phyloP scores from a whole-genome alignment of 2,329 filamentous ascomycete species.

The Diplodia intermedia region DNA sequence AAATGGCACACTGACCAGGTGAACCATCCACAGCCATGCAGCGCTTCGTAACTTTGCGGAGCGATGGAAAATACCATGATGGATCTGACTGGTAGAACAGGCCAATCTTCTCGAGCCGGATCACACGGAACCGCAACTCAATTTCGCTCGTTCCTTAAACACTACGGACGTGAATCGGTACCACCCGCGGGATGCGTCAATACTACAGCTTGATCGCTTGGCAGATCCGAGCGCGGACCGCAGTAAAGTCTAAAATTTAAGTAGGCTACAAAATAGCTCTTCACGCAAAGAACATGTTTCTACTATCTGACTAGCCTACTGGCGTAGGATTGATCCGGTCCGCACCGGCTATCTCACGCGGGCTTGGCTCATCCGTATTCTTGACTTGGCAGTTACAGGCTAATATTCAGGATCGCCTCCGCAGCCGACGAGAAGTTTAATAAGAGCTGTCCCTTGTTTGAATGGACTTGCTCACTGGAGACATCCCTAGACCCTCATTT shows the following conservation, averaged over 20 bases:
- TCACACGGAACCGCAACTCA: not conserved
- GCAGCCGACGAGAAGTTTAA: conserved; percentile 3
- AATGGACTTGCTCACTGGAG: not conserved
- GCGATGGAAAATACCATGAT: not conserved
- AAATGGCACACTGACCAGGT: not conserved
- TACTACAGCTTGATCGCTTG: not conserved
- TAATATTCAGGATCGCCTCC: conserved; percentile 23
- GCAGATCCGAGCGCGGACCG: conserved; percentile 1
- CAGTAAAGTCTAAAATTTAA: not conserved
- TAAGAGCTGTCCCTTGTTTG: not conserved
- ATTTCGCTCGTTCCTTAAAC: not conserved
- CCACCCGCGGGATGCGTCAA: not conserved
- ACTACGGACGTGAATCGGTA: not conserved
- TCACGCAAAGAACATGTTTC: not conserved
- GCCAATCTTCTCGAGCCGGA: not conserved
- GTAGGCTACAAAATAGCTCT: not conserved
- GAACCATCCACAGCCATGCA: not conserved
- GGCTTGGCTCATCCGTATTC: conserved; percentile 19
- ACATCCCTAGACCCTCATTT: not conserved
- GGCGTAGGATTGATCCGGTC: conserved; percentile 5
- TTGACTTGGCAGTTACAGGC: conserved; percentile 30
- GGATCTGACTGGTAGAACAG: conserved; percentile 5
- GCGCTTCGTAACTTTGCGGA: not conserved
- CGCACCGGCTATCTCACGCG: not conserved
- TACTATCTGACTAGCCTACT: not conserved